phyloP scores from a whole-genome alignment of 352 stramenopile genomes.

The Pythium phragmitis region DNA sequence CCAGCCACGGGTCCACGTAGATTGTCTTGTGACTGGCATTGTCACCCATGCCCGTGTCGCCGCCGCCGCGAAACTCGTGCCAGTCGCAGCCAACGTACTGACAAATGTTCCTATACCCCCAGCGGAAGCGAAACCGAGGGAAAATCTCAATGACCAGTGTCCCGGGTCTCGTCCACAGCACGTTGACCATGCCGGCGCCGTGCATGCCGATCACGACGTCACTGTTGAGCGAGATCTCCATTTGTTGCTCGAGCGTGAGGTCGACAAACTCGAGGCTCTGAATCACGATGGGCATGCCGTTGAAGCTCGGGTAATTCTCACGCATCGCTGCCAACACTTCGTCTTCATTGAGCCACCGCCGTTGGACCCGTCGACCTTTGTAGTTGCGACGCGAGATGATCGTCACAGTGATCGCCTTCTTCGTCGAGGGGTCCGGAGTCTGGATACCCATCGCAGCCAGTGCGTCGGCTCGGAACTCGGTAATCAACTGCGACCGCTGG shows the following conservation, averaged over 20 bases:
- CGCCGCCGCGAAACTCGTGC: slow-evolving; percentile 39
- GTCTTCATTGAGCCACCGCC: slow-evolving; percentile 34
- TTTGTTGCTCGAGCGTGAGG: slow-evolving; percentile 57
- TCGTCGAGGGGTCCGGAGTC: not conserved
- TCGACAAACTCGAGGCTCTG: slow-evolving; percentile 66
- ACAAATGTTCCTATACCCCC: slow-evolving; percentile 78
- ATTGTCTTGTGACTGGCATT: slow-evolving; percentile 60
- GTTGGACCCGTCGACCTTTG: slow-evolving; percentile 23
- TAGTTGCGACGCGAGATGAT: slow-evolving; percentile 30
- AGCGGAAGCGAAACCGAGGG: slow-evolving; percentile 44
- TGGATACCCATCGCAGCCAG: slow-evolving; percentile 8
- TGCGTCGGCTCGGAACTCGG: slow-evolving; percentile 37
- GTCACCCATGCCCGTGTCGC: slow-evolving; percentile 32
- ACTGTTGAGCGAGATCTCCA: slow-evolving; percentile 56
- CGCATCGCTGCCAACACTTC: slow-evolving; percentile 22
- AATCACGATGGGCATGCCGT: slow-evolving; percentile 34
- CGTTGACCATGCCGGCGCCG: slow-evolving; percentile 76
- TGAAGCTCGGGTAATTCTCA: slow-evolving; percentile 13
- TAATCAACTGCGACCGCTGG: slow-evolving; percentile 46
- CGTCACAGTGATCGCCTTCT: slow-evolving; percentile 16
- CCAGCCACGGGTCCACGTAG: slow-evolving; percentile 46
- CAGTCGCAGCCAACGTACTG: slow-evolving; percentile 69
- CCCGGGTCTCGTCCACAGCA: slow-evolving; percentile 53
- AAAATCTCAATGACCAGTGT: slow-evolving; percentile 79
- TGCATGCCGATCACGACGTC: slow-evolving; percentile 85